Base-by-base conservation (phyloP, 2,329 filamentous ascomycete species). In the Simplicillium sp. region DNA sequence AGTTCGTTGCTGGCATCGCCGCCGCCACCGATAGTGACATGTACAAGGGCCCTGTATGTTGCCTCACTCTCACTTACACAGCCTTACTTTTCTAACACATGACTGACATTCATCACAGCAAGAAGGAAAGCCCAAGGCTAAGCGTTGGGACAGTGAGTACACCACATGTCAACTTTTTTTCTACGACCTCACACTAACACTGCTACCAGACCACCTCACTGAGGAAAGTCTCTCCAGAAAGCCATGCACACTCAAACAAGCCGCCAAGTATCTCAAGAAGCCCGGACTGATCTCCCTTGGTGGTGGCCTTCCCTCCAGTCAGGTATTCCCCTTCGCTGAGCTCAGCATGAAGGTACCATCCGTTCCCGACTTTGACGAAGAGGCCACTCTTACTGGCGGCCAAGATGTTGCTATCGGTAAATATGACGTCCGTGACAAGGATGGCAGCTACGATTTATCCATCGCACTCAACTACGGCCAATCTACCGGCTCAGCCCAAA, bases 401-500 rank as follows among this genome's bases (percentile, higher is more conserved):
- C 65, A 73, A 17, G 66, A 71, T 4, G 54, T 89, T 29, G 76
- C 64, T 16, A 77, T 87, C 15, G 87, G 85, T 36, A 98, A 96
- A 66, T 81, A 95, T 60, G 90, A 96, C 64, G 77, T 84, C 16
- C 69, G 70, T 11, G 70, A 84, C 37, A 77, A 74, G 15, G 53
- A 57, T 15, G 60, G 59, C 35, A 56, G 53, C 8, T 76, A 75
- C 50, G 92, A 98, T 64, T 76, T 98, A 39, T 79, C 85, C 36
- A 87, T 94, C 46, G 84, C 84, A 1, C 80, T 96, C 58, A 97
- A 98, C 65, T 98, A 98, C 59, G 87, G 85, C 29, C 88, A 95
- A 64, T 82, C 88, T 8, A 80, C 80, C 14, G 92, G 92, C 14
- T 79, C 87, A 11, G 84, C 87, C 3, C 92, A 95, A 64, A 71